A percentile compares a stretch with the other conserved stretches of the same genome.
phyloP scores from a whole-genome alignment of 2,329 filamentous ascomycete species.

The Zymoseptoria passerinii region DNA sequence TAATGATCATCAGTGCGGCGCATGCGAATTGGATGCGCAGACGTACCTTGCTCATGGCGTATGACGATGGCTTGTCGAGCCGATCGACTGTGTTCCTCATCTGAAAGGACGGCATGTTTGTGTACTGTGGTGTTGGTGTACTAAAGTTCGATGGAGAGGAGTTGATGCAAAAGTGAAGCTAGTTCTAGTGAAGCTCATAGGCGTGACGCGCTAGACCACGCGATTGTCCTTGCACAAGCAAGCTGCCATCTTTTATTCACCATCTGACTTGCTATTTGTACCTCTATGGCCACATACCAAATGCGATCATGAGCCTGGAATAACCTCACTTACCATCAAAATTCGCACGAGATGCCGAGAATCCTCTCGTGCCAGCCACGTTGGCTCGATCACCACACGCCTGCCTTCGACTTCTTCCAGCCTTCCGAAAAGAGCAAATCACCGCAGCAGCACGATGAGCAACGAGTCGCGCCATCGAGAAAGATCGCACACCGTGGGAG shows the following conservation, averaged over 20 bases:
- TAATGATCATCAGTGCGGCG: constrained; percentile 2
- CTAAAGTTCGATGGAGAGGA: constrained; percentile 1
- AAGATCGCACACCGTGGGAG: constrained; percentile 75
- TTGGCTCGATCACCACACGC: constrained; percentile 73
- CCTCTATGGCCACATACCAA: background rate
- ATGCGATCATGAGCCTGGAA: background rate
- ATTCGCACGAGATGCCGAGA: constrained; percentile 60
- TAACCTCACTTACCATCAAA: background rate
- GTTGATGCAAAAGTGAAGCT: constrained; percentile 1
- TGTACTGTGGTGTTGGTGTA: background rate
- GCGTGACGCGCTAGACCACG: constrained; percentile 5
- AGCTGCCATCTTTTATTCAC: background rate
- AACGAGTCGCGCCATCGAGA: constrained; percentile 37
- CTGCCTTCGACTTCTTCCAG: constrained; percentile 70
- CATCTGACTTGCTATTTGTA: background rate
- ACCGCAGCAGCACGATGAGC: constrained; percentile 5
- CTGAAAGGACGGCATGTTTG: constrained; percentile 38
- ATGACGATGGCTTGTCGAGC: constrained; percentile 89
- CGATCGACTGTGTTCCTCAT: constrained; percentile 72
- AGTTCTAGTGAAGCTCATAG: no score
- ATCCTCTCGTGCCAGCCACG: constrained; percentile 76
- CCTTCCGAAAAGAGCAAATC: constrained; percentile 23
- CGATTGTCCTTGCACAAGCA: background rate
- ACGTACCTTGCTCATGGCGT: constrained; percentile 73
- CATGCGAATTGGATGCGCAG: background rate